phyloP scores from a whole-genome alignment of 768 basidiomycete species.

The Astraeus odoratus region DNA sequence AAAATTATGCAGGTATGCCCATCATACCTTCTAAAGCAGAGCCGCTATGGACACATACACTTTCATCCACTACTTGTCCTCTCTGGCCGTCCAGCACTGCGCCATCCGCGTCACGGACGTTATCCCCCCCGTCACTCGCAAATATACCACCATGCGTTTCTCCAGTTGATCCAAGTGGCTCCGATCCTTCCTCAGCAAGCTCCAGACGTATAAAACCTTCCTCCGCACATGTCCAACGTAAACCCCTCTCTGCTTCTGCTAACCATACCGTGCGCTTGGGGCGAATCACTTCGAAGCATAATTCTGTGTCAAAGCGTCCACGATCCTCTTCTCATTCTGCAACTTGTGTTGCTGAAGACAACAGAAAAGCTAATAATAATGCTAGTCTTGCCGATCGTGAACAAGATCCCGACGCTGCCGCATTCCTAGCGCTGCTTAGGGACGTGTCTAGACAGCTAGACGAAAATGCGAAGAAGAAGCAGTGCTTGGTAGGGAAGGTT shows the following conservation, averaged over 20 bases:
- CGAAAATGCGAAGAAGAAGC: slow-evolving; percentile 21
- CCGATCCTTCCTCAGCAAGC: not conserved
- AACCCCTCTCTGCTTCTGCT: slow-evolving; percentile 14
- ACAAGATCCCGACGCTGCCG: slow-evolving; percentile 16
- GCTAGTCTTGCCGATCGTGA: slow-evolving; percentile 4
- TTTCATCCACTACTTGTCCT: slow-evolving; percentile 3
- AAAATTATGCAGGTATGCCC: slow-evolving; percentile 9
- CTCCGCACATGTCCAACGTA: slow-evolving; percentile 6
- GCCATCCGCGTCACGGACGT: slow-evolving; percentile 5
- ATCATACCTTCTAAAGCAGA: slow-evolving; percentile 6
- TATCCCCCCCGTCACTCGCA: slow-evolving; percentile 6
- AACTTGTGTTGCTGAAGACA: not conserved
- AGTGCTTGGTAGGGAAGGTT: slow-evolving; percentile 10
- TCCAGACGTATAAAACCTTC: slow-evolving; percentile 7
- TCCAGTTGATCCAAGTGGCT: not conserved
- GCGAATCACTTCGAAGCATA: not conserved
- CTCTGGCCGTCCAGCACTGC: slow-evolving; percentile 1
- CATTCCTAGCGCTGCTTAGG: slow-evolving; percentile 20
- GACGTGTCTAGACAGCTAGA: slow-evolving; percentile 18
- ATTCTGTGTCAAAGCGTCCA: slow-evolving; percentile 2
- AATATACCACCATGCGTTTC: slow-evolving; percentile 2
- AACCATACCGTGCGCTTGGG: slow-evolving; percentile 8
- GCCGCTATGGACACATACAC: slow-evolving; percentile 12
- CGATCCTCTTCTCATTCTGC: slow-evolving; percentile 17
- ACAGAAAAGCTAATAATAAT: not conserved